These are phyloP conservation scores for Colletotrichum sansevieriae DNA, from an alignment of 2,329 filamentous ascomycete genomes.

Conservation along the genomic window DNA sequence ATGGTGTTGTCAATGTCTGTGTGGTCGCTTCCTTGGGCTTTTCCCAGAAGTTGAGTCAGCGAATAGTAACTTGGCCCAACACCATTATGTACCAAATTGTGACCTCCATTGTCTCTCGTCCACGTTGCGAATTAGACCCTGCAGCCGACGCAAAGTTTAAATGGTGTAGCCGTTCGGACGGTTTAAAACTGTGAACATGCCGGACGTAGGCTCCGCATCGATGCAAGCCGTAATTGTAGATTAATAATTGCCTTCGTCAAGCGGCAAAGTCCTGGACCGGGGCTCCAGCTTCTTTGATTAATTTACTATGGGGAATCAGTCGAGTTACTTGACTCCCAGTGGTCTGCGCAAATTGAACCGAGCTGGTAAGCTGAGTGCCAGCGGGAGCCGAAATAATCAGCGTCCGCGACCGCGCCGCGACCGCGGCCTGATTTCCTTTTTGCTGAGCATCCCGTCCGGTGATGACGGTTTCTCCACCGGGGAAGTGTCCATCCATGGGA, in stretches of 20 bases:
- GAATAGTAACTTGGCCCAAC: background rate
- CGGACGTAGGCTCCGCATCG: conserved; percentile 28
- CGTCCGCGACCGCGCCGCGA: background rate
- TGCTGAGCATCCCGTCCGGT: too few relatives aligned
- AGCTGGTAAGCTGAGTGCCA: conserved; percentile 7
- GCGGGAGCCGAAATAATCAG: conserved; percentile 12
- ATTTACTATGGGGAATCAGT: conserved; percentile 17
- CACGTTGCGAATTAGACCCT: conserved; percentile 33
- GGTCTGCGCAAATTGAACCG: conserved; percentile 18
- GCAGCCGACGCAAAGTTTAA: conserved; percentile 38
- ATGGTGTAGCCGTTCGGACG: conserved; percentile 29
- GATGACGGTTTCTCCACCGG: background rate
- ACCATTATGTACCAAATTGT: background rate
- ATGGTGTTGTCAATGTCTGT: background rate
- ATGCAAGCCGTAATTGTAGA: conserved; percentile 11
- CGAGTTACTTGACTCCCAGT: conserved; percentile 29
- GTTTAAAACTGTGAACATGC: conserved; percentile 16
- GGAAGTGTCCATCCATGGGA: background rate
- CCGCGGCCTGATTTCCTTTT: conserved; percentile 1
- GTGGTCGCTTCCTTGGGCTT: background rate
- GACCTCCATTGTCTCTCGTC: conserved; percentile 10
- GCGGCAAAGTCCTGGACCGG: background rate
- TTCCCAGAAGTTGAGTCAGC: background rate
- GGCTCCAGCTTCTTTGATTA: conserved; percentile 22
- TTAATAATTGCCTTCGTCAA: conserved; percentile 2